Conservation (phyloP, 2,329 filamentous ascomycete species). For the Xylaria digitata region DNA sequence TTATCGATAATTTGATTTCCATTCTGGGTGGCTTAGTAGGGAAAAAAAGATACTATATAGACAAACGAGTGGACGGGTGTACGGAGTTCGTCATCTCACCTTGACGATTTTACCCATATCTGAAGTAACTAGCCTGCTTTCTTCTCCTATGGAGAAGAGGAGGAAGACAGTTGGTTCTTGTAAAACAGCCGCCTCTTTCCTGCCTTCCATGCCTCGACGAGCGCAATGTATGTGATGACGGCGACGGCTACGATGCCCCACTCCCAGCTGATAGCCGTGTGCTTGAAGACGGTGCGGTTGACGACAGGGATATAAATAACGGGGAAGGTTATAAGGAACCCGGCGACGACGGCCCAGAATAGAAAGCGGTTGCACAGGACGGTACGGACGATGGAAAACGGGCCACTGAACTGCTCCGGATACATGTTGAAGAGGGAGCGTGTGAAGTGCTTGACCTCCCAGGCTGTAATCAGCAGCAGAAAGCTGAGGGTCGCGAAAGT, state of each 20-base stretch:
- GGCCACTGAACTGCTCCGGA: conserved; percentile 58
- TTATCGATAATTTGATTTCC: not conserved
- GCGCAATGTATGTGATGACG: conserved; percentile 68
- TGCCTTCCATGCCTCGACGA: conserved; percentile 77
- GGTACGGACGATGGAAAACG: conserved; percentile 65
- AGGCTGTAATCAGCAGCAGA: conserved; percentile 74
- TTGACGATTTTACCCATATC: conserved; percentile 3
- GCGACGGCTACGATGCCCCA: conserved; percentile 75
- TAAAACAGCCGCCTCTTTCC: conserved; percentile 63
- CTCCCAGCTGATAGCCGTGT: conserved; percentile 75
- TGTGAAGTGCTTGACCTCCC: conserved; percentile 79
- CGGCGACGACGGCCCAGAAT: conserved; percentile 71
- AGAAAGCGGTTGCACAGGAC: conserved; percentile 76
- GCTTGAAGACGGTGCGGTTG: conserved; percentile 75
- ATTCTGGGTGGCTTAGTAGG: conserved; percentile 12
- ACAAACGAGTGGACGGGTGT: conserved; percentile 5
- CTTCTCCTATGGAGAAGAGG: not conserved
- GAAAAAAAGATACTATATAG: too few species aligned
- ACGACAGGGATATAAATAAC: conserved; percentile 75
- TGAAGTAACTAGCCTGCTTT: not conserved
- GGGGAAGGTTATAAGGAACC: conserved; percentile 70
- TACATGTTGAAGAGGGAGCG: conserved; percentile 77
- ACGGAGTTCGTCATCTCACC: conserved; percentile 17
- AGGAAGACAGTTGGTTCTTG: not conserved
- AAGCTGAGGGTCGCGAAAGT: conserved; percentile 77